Evolutionary conservation across 495 filamentous ascomycete species (phyloP).

Genomic region (Aspergillus coremiiformis): DNA sequence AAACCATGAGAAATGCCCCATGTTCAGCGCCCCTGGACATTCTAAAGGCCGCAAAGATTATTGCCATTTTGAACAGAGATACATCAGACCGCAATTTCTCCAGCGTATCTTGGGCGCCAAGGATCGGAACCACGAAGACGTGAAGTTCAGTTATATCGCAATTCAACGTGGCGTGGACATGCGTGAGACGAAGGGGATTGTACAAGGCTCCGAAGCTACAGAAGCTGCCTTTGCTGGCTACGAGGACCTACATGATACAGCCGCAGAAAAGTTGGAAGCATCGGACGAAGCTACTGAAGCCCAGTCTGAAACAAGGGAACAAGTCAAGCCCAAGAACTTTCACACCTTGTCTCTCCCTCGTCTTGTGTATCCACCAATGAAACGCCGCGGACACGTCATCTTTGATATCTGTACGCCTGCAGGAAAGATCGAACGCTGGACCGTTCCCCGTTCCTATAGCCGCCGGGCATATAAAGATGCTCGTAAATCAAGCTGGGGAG

Average conservation of each 20-base stretch:
- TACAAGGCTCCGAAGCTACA: slow-evolving; percentile 37
- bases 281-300: neutral
- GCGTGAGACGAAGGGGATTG: slow-evolving; percentile 31
- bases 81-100: slow-evolving; percentile 71
- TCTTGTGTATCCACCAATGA: slow-evolving; percentile 69
- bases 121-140: slow-evolving; percentile 79
- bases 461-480: slow-evolving; percentile 82
- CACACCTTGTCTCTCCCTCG: slow-evolving; percentile 69
- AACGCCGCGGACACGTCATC: slow-evolving; percentile 78
- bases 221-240: slow-evolving; percentile 47
- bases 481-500: slow-evolving; percentile 83
- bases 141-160: slow-evolving; percentile 81
- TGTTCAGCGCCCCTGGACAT: slow-evolving; percentile 67
- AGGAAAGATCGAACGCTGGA: slow-evolving; percentile 90
- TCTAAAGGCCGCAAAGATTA: slow-evolving; percentile 72
- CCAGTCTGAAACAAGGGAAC: slow-evolving; percentile 1
- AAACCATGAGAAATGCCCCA: slow-evolving; percentile 79
- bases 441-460: slow-evolving; percentile 72
- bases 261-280: slow-evolving; percentile 3
- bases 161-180: slow-evolving; percentile 68
- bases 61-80: slow-evolving; percentile 87
- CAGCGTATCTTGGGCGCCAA: slow-evolving; percentile 66
- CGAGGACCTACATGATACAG: slow-evolving; percentile 24
- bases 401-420: slow-evolving; percentile 85
- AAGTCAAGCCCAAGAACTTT: slow-evolving; percentile 19